A percentile compares a stretch with the other conserved stretches of the same genome.
These are phyloP conservation scores for Globisporangium heterothallicum DNA, from an alignment of 352 stramenopile species.

Conservation along the genomic window DNA sequence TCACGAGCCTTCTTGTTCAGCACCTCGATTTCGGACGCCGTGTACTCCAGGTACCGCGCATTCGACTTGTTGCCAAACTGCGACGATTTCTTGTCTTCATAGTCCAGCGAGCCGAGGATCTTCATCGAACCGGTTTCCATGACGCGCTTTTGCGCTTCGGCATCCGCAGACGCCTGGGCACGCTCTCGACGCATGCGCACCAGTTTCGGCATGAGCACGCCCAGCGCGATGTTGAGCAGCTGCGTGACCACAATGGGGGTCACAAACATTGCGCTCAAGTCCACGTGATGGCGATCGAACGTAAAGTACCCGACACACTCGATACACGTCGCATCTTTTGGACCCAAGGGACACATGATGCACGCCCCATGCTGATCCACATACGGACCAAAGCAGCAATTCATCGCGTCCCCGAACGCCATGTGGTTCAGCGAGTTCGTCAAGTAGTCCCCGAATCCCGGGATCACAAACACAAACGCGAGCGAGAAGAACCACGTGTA, in stretches of 20 bases:
- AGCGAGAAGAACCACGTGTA: slow-evolving; percentile 91
- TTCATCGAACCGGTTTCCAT: slow-evolving; percentile 70
- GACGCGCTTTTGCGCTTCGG: slow-evolving; percentile 60
- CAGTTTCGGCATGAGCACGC: slow-evolving; percentile 58
- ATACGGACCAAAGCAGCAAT: slow-evolving; percentile 86
- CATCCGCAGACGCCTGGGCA: slow-evolving; percentile 51
- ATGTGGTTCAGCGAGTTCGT: slow-evolving; percentile 82
- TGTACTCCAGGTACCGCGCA: slow-evolving; percentile 63
- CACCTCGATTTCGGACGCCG: slow-evolving; percentile 50
- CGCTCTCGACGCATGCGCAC: slow-evolving; percentile 63
- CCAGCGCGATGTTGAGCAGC: slow-evolving; percentile 68
- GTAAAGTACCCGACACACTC: slow-evolving; percentile 78
- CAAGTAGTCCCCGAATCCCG: slow-evolving; percentile 73
- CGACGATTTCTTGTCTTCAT: slow-evolving; percentile 60
- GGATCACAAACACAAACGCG: slow-evolving; percentile 85
- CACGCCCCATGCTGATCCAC: slow-evolving; percentile 67
- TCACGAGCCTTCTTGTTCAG: slow-evolving; percentile 63
- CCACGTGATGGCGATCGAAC: slow-evolving; percentile 81
- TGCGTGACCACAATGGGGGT: slow-evolving; percentile 84
- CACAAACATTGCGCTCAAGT: slow-evolving; percentile 82
- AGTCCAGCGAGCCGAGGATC: slow-evolving; percentile 75
- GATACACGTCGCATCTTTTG: slow-evolving; percentile 65
- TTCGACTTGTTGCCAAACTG: slow-evolving; percentile 73
- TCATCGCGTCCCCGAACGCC: slow-evolving; percentile 78
- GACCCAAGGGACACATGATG: slow-evolving; percentile 51